Evolutionary conservation across 768 basidiomycete species (phyloP), one percentile per base, ranked within the genome.

Genomic region (Hericium rajendrae): DNA sequence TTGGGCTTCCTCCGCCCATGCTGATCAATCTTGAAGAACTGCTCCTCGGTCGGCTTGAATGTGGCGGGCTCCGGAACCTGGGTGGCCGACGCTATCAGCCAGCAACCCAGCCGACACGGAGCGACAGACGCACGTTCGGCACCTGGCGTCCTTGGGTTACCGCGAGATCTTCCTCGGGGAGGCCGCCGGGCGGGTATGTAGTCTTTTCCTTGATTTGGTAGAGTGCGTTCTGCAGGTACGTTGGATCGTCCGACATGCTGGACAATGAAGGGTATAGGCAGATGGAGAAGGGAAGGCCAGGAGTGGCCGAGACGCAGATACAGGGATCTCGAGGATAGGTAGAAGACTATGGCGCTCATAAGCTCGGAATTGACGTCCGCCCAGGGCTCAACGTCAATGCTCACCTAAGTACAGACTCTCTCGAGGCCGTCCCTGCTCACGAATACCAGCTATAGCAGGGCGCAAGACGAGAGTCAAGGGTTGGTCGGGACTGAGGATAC

Each of bases 1-100:
- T 91, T 88, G 26, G 90, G 86, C 61, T 81, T 80, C 53, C 72
- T 71, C 38, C 79, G 75, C 48, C 84, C 85, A 50, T 73, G 70
- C 8, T 77, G 77, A 60, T 81, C 77, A 22, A 65, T 62, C 46
- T 73, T 64, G 69, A 80, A 93, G 71, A 94, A 84, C 61, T 93
- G 81, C 46, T 80, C 83, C 59, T 91, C 86, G 1, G 82, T 80
- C 0, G 91, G 91, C 50, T 71, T 79, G 64, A 75, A 70, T 60
- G 77, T 73, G 2, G 76, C 83, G 40, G 90, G 91, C 51, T 78
- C 79, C 63, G 84, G 77, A 16, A 93, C 88, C 88, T 91, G 69
- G 10, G 4, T 53, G 22, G 37, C 24, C 10, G 4, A 46, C 8
- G 13, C 11, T 38, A 46, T 13, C 38, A 20, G 28, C 22, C n/a